Base-by-base conservation (phyloP, 768 basidiomycete genomes). In the Cyathus striatus region DNA sequence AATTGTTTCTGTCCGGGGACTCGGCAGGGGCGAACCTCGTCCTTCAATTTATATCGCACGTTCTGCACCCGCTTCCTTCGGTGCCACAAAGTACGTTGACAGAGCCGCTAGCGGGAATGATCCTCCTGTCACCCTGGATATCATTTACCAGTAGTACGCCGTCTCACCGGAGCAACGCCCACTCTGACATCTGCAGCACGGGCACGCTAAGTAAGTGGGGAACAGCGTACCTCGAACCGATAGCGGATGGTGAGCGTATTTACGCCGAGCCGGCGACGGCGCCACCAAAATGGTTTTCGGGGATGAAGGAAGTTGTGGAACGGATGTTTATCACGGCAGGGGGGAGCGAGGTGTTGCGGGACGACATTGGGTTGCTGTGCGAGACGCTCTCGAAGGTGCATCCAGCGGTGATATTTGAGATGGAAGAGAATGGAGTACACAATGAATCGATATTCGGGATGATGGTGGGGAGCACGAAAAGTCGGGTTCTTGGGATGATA, bases 251-350 rank as follows among this genome's bases (percentile, higher is more conserved):
- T 6, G 47, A 56, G 12, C 47, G 46, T 6, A 32, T 46, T 4
- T 69, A 65, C 36, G 46, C 55, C 23, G 62, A 70, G 35, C 52
- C 63, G 4, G 43, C 45, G 6, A 48, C 47, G 3, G 59, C 61
- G 1, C 61, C 64, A 14, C 52, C 53, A 4, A 53, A 38, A 4
- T 69, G 64, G 65, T 66, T 65, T 34, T 40, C 41, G 0, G 58
- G 62, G 2, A 33, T 61, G 2, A 54, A 59, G 1, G 45, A 26
- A 5, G 41, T 60, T 5, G 60, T 66, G 1, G 49, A 53, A 2
- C 53, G 64, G 14, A 38, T 70, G 2, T 51, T 70, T 33, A 56
- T 70, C 20, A 70, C 62, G 3, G 62, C 54, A 1, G 69, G 69
- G 1, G 59, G 57, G n/a, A 49, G 49, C 17, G 69, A 72, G 48